These are phyloP conservation scores for Pseudogymnoascus sp. DNA, from an alignment of 2,329 filamentous ascomycete genomes.

Conservation along the genomic window DNA sequence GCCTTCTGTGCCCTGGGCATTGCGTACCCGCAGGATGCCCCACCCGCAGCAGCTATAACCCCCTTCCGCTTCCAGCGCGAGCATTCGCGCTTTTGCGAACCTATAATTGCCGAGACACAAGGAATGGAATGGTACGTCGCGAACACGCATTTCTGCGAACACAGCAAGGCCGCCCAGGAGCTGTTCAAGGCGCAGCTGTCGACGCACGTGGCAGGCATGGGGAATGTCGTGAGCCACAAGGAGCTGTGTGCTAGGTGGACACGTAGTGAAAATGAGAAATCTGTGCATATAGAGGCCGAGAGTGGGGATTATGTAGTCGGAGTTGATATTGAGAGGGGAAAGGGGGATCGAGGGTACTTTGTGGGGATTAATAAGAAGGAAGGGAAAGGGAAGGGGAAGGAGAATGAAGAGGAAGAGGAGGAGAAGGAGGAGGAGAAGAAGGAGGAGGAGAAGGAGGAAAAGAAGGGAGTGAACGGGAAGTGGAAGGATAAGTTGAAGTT, in stretches of 20 bases:
- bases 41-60: not conserved
- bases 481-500: not conserved
- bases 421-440: not conserved
- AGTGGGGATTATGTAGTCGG: not conserved
- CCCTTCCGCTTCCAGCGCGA: constrained; percentile 4
- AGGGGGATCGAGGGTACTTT: not conserved
- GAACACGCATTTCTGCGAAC: not conserved
- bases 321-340: not conserved
- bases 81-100: not conserved
- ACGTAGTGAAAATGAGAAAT: not conserved
- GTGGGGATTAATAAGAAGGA: not conserved
- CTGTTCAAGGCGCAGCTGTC: not conserved
- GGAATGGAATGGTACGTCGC: constrained; percentile 2
- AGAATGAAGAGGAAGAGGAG: not conserved
- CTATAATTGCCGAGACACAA: not conserved
- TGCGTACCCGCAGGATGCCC: not conserved
- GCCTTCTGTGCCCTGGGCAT: constrained; percentile 5
- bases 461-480: not conserved
- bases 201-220: not conserved
- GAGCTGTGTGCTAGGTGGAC: not conserved
- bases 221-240: not conserved
- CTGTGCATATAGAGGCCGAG: not conserved
- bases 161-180: not conserved
- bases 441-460: not conserved
- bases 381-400: not conserved